Conservation (phyloP, 139 green algal species). For the Closterium sp. region DNA sequence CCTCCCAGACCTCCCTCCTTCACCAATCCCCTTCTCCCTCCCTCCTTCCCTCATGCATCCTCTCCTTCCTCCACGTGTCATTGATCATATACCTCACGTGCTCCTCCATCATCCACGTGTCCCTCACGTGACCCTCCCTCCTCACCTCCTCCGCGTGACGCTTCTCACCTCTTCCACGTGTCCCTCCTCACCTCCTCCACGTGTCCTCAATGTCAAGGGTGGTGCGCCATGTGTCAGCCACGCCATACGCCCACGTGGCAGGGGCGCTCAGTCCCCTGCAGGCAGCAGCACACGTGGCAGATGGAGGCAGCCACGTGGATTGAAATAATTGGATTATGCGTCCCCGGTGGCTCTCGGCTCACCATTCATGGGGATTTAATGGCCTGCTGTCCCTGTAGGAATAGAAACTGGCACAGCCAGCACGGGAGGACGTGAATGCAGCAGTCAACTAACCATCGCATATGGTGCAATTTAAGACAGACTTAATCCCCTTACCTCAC, state of each 20-base stretch:
- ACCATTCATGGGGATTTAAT: too few species aligned
- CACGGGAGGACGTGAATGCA: too few species aligned
- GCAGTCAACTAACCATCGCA: too few species aligned
- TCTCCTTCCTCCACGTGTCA: neutral
- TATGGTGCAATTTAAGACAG: too few species aligned
- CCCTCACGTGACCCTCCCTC: neutral
- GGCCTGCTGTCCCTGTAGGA: too few species aligned
- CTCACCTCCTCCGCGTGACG: neutral
- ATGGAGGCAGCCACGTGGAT: neutral
- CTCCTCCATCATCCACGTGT: neutral
- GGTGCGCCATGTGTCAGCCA: constrained; percentile 25
- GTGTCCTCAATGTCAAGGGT: constrained; percentile 28
- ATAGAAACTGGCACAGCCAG: too few species aligned
- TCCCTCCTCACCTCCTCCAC: neutral
- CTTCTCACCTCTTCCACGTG: neutral
- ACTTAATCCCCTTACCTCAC: too few species aligned
- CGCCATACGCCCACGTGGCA: constrained; percentile 4
- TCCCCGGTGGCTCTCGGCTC: too few species aligned
- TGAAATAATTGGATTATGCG: too few species aligned
- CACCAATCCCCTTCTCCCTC: neutral
- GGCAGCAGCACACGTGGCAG: neutral
- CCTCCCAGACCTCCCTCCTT: too few species aligned
- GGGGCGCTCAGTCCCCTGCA: constrained; percentile 1
- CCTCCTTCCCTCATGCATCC: neutral
- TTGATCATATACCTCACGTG: neutral